Base-by-base conservation (phyloP, 2,329 filamentous ascomycete genomes). In the Hyphodiscus sp. region DNA sequence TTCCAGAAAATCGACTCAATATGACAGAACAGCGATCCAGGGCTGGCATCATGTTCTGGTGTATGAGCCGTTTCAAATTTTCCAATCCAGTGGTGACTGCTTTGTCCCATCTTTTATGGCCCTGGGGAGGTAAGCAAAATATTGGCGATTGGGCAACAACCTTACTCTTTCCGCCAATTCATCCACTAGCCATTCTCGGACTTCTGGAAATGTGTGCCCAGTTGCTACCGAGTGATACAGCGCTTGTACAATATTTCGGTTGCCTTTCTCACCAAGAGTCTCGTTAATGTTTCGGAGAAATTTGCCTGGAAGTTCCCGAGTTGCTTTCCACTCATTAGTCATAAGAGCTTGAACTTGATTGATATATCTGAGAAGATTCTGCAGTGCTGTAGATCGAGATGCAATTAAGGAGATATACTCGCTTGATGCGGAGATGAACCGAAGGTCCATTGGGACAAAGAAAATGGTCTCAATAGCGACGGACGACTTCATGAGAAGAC, bases 51-150 rank as follows among this genome's bases (percentile, higher is more conserved):
- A 96, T 83, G 67, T 95, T 91, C 66, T 96, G 86, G 65, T 96
- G 91, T 0, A 91, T 76, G 13, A 97, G 76, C 50, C 82, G 80
- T 48, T 90, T 82, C 10, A 97, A 77, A 51, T 83, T 86, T 55
- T 89, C 84, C 19, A 96, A 85, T 1, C 91, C 89, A 3, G 83
- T 82, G 1, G 81, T 78, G 1, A 95, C 87, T 6, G 88, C 86
- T 65, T 92, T 95, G 58, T 97, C 91, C 94, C 94, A 99, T 47
- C 94, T 79, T 70, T 96, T 96, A 63, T 95, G 89, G 0, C 91
- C 91, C 86, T 94, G 18, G 1, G 19, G 16, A 29, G 54, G 59
- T 65, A 47, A 63, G 53, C 29, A 26, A 52, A 47, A 45, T 48
- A 15, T 10, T 20, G 19, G 44, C 41, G 20, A 45, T 11, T 45